A percentile compares a stretch with the other conserved stretches of the same genome.
Conservation (phyloP, 371 early-diverging fungal genomes). For the Chytridiales sp. region DNA sequence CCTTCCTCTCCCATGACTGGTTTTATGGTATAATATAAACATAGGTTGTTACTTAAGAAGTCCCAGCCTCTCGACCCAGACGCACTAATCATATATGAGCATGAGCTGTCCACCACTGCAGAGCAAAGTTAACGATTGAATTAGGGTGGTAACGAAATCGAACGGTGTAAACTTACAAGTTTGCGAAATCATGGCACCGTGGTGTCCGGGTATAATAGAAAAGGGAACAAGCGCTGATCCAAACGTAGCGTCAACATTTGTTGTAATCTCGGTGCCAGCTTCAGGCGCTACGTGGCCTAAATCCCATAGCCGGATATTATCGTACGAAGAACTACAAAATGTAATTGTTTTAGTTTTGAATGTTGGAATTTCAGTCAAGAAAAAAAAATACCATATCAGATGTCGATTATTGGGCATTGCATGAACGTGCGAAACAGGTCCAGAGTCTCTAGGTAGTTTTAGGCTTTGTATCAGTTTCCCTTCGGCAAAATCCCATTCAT, state of each 20-base stretch:
- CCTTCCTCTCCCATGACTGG: conserved; percentile 1
- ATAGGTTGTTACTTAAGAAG: conserved; percentile 74
- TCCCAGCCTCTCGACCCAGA: conserved; percentile 95
- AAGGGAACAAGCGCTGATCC: conserved; percentile 61
- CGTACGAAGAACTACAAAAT: conserved; percentile 76
- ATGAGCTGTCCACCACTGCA: conserved; percentile 67
- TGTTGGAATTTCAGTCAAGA: neutral
- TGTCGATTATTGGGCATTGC: conserved; percentile 78
- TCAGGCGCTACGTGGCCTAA: conserved; percentile 27
- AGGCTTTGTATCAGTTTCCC: conserved; percentile 69
- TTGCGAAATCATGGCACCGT: conserved; percentile 81
- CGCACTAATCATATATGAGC: conserved; percentile 79
- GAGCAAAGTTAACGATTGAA: neutral
- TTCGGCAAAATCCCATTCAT: conserved; percentile 80
- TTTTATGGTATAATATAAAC: conserved; percentile 79
- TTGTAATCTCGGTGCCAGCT: neutral
- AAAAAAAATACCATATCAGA: conserved; percentile 69
- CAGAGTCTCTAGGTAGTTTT: conserved; percentile 85
- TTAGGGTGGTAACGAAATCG: neutral
- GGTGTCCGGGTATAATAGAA: conserved; percentile 87
- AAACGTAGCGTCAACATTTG: conserved; percentile 8
- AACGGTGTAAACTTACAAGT: conserved; percentile 56
- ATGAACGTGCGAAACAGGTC: conserved; percentile 79
- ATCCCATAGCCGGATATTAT: conserved; percentile 93
- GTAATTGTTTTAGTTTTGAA: neutral